Evolutionary conservation across 805 yeast genomes (phyloP).

Genomic region (Yarrowia sp.): DNA sequence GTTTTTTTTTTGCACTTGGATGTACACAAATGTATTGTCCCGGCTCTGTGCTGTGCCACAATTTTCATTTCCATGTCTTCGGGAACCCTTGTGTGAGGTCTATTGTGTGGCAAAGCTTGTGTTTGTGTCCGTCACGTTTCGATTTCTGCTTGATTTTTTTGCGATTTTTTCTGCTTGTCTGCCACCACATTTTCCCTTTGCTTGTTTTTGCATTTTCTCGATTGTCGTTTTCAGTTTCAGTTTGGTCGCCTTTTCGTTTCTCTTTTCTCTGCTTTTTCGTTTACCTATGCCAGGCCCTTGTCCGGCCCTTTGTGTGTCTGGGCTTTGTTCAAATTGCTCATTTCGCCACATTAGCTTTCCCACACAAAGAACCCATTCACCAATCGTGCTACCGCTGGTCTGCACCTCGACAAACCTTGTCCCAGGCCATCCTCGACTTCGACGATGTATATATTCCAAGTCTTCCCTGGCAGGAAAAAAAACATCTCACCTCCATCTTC

Average conservation of each 20-base stretch:
- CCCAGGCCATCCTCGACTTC: background rate
- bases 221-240: too few relatives aligned
- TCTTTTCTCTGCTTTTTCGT: background rate
- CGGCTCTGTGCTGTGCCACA: too few relatives aligned
- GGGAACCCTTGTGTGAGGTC: too few relatives aligned
- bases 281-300: background rate
- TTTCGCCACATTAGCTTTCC: background rate
- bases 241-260: too few relatives aligned
- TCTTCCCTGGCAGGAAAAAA: background rate
- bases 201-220: too few relatives aligned
- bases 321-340: slow-evolving; percentile 20
- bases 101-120: too few relatives aligned
- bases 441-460: slow-evolving; percentile 10
- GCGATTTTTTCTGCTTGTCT: background rate
- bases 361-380: slow-evolving; percentile 9
- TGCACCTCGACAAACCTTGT: slow-evolving; percentile 13
- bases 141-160: background rate
- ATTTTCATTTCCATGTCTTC: too few relatives aligned
- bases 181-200: background rate
- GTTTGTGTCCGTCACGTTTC: too few relatives aligned
- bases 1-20: too few relatives aligned
- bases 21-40: too few relatives aligned
- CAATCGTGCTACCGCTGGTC: slow-evolving; percentile 9
- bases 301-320: background rate
- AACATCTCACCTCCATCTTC: too few relatives aligned